Percentiles rank a stretch among this genome's conserved stretches.
Evolutionary conservation across 495 filamentous ascomycete species (phyloP).

Genomic region (Trichoderma asperelloides): DNA sequence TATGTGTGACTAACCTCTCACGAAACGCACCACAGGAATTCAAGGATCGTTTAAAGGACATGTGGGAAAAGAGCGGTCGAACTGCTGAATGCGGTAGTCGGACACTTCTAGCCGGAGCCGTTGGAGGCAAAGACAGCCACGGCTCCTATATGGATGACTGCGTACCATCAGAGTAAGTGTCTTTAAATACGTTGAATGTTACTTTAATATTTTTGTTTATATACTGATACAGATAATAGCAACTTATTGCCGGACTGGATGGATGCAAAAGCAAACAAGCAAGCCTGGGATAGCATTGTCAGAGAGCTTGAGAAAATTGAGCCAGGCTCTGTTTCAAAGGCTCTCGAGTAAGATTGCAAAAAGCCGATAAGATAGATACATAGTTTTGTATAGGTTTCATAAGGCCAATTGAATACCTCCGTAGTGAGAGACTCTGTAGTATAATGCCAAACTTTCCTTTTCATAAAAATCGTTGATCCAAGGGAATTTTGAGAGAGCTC

Average conservation of each 20-base stretch:
- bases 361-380: neutral
- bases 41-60: neutral
- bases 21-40: neutral
- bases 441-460: neutral
- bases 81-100: slow-evolving; percentile 24
- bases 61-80: slow-evolving; percentile 5
- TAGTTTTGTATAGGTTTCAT: neutral
- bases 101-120: slow-evolving; percentile 19
- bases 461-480: neutral
- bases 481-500: neutral
- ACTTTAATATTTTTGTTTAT: neutral
- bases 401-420: neutral
- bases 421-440: neutral
- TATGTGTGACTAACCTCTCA: neutral
- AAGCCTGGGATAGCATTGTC: neutral
- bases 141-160: slow-evolving; percentile 19
- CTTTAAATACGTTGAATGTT: neutral
- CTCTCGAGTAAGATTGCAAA: neutral
- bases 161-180: slow-evolving; percentile 12
- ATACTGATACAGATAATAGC: neutral
- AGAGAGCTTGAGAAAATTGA: neutral
- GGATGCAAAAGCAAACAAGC: neutral
- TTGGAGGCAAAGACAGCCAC: slow-evolving; percentile 20
- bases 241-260: neutral
- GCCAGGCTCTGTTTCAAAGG: neutral